These are phyloP conservation scores for Solanum aculeatissimum DNA, from an alignment of 305 asterid species.

Conservation along the genomic window DNA sequence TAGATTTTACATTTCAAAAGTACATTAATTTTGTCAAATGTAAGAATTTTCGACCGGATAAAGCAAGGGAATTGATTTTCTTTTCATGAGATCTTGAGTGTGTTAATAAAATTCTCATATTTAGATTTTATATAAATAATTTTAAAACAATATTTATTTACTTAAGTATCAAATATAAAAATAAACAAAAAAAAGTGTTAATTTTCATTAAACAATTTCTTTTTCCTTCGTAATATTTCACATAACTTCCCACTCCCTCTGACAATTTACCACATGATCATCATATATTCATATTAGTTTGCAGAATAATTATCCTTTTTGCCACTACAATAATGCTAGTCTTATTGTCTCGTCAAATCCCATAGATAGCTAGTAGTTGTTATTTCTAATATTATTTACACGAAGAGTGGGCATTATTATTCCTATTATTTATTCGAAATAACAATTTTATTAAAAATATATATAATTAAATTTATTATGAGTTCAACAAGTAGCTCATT, in stretches of 20 bases:
- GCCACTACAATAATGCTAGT: background rate
- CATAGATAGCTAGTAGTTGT: background rate
- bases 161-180: background rate
- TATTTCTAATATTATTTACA: background rate
- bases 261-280: background rate
- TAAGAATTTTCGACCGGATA: background rate
- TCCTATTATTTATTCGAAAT: background rate
- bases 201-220: no score
- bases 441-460: no score
- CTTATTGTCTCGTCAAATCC: background rate
- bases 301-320: background rate
- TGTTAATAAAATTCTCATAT: background rate
- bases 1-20: background rate
- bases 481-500: no score
- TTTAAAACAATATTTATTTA: background rate
- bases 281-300: background rate
- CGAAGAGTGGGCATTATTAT: background rate
- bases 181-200: no score
- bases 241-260: background rate
- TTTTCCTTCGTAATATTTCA: background rate
- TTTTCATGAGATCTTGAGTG: background rate
- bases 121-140: background rate
- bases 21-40: background rate
- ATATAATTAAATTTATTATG: no score
- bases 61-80: background rate